Base-by-base conservation (phyloP, 2,329 filamentous ascomycete genomes). In the Penicillium sp. region DNA sequence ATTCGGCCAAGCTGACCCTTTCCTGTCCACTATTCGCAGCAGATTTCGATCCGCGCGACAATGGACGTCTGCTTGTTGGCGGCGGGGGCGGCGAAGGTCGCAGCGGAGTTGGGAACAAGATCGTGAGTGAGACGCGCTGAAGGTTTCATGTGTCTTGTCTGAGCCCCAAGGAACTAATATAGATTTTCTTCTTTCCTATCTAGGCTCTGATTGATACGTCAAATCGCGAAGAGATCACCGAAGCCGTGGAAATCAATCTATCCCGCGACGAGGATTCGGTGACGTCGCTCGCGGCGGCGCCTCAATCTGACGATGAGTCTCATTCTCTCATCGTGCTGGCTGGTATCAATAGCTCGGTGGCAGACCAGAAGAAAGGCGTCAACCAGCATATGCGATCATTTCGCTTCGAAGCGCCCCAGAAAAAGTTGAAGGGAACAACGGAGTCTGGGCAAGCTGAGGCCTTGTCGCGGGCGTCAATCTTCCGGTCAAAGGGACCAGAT, bases 231-330 rank as follows among this genome's bases (percentile, higher is more conserved):
- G 80, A 83, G 41, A 73, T 88, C 43, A 77, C 82, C 53, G 74
- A 85, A 56, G 74, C 78, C 24, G 81, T 83, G 55, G 87, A 95
- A 58, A 76, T 91, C 62, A 83, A 89, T 50, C 81, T 95, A 42
- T 86, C 86, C 52, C 79, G 82, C 58, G 82, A 90, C 63, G 90
- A 96, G 72, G 91, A 97, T 70, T 94, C 86, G 48, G 88, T 95
- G 49, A 89, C 86, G 55, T 90, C 86, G 46, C 76, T 96, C 43
- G 88, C 83, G 37, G 81, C 85, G 45, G 83, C 88, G 46, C 56
- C 57, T 55, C 78, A 72, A 63, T 83, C 77, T 59, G 75, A 65
- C 44, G 79, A 63, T 65, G 76, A 49, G 9, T 41, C 45, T 24
- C 28, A 62, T 55, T 77, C 58, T 64, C 59, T 80, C 5, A 65